Evolutionary conservation across 2,329 filamentous ascomycete species (phyloP), one percentile per base, ranked within the genome.

Genomic region (Botrytis hyacinthi): DNA sequence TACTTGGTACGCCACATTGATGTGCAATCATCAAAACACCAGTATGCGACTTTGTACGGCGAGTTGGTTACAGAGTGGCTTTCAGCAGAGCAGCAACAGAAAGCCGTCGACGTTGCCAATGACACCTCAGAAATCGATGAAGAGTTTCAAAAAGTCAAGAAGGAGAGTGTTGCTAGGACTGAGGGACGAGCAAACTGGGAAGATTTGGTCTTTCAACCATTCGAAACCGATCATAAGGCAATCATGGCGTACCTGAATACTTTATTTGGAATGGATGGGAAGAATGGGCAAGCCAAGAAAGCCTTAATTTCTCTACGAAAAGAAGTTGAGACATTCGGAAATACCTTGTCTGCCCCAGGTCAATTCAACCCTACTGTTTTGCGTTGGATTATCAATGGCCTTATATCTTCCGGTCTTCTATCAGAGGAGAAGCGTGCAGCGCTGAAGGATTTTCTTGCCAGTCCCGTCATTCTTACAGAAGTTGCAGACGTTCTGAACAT

Each of bases 401-500:
- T 90, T 22, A 78, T 89, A 32, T 80, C 81, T 37, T 82, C 83
- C 2, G 87, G 88, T 75, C 79, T 89, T 3, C 82, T 90, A 60
- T 84, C 83, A 5, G 84, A 86, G 2, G 83, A 87, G 70, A 89
- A 89, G 78, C 81, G 82, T 10, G 80, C 81, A 26, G 84, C 85
- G 4, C 80, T 89, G 60, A 85, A 84, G 66, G 86, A 87, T 61
- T 86, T 89, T 61, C 80, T 85, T 72, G 82, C 82, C 32, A 87
- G 86, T 70, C 79, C 83, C 1, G 82, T 84, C 10, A 86, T 89
- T 2, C 80, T 87, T 1, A 83, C 83, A 48, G 87, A 89, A 76
- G 84, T 90, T 22, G 84, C 84, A 5, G 87, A 89, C 78, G 87
- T 89, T 22, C 80, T 90, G 61, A 89, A 88, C 74, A 87, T 89